phyloP scores from a whole-genome alignment of 1,139 yeast genomes.

The Protomyces lactucae-debilis region DNA sequence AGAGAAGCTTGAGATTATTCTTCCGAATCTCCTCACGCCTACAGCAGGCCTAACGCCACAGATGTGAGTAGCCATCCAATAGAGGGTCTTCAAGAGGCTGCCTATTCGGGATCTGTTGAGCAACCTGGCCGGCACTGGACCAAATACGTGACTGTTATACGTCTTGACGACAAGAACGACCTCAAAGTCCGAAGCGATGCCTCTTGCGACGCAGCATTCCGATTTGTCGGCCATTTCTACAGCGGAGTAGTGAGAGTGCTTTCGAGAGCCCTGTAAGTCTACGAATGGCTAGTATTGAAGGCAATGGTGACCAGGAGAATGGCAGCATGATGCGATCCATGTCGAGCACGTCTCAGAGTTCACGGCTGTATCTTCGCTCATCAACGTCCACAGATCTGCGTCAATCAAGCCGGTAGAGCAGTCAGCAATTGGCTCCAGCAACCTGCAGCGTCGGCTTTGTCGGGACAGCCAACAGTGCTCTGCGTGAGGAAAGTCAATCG shows the following conservation, averaged over 20 bases:
- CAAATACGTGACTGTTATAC: too few species aligned
- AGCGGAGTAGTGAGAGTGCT: not conserved
- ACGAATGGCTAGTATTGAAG: not conserved
- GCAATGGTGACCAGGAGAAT: too few species aligned
- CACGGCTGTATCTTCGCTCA: not conserved
- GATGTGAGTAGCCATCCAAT: too few species aligned
- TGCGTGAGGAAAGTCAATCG: slow-evolving; percentile 35
- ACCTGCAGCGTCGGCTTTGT: slow-evolving; percentile 36
- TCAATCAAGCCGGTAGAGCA: not conserved
- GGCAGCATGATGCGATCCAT: slow-evolving; percentile 1
- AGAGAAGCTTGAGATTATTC: too few species aligned
- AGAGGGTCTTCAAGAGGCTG: too few species aligned
- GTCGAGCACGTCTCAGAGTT: not conserved
- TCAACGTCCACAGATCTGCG: slow-evolving; percentile 27
- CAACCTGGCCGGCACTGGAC: too few species aligned
- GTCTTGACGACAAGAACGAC: too few species aligned
- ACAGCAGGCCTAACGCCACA: too few species aligned
- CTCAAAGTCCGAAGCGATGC: too few species aligned
- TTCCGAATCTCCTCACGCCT: too few species aligned
- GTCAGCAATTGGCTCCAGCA: not conserved
- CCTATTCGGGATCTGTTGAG: too few species aligned
- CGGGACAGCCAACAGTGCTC: slow-evolving; percentile 37
- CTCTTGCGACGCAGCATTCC: too few species aligned
- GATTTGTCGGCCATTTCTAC: slow-evolving; percentile 23
- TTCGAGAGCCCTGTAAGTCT: not conserved